Conservation (phyloP, 176 grass and related monocot genomes). For the Phoenix dactylifera region DNA sequence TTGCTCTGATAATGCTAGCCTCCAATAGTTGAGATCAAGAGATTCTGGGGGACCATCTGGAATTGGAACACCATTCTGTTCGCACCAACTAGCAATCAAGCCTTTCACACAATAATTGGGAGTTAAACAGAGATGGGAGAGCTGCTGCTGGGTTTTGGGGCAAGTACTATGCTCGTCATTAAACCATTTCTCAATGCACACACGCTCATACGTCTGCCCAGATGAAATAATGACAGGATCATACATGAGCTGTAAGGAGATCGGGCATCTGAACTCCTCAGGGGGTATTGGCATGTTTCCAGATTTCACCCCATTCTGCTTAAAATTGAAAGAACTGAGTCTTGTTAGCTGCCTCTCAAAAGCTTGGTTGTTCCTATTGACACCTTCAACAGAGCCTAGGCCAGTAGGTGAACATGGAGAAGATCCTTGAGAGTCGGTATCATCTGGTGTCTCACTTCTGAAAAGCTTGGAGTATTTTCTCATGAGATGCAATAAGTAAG, state of each 20-base stretch:
- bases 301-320: conserved; percentile 46
- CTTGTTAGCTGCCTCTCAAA: conserved; percentile 30
- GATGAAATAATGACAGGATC: conserved; percentile 75
- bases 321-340: conserved; percentile 34
- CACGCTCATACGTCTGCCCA: conserved; percentile 89
- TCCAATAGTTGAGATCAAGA: conserved; percentile 52
- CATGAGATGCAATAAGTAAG: conserved; percentile 57
- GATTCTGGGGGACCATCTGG: conserved; percentile 59
- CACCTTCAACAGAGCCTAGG: conserved; percentile 18
- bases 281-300: conserved; percentile 65
- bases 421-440: conserved; percentile 40
- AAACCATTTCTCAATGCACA: conserved; percentile 90
- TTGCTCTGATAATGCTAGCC: conserved; percentile 30
- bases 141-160: conserved; percentile 66
- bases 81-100: conserved; percentile 74
- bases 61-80: conserved; percentile 51
- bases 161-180: conserved; percentile 51
- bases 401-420: conserved; percentile 31
- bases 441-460: conserved; percentile 33
- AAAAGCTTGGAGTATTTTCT: conserved; percentile 58
- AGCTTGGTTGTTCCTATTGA: conserved; percentile 15
- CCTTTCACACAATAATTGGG: conserved; percentile 85
- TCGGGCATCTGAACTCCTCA: conserved; percentile 80
- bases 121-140: conserved; percentile 49
- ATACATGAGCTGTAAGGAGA: conserved; percentile 84